These are phyloP conservation scores for Cladosporium sphaerospermum DNA, from an alignment of 2,329 filamentous ascomycete species.

Conservation along the genomic window DNA sequence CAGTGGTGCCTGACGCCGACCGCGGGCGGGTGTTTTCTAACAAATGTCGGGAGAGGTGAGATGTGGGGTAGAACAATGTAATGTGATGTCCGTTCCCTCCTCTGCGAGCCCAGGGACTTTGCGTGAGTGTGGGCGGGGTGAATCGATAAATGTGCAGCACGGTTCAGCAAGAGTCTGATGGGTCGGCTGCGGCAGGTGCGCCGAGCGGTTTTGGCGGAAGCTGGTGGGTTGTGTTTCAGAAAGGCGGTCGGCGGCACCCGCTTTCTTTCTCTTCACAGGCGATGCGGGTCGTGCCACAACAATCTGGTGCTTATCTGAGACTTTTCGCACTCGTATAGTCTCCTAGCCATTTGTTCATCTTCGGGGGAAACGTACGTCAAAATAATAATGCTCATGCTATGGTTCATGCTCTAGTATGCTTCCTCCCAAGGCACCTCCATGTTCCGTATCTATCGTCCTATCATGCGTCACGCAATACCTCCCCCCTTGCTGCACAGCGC, in stretches of 20 bases:
- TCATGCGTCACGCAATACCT: not conserved
- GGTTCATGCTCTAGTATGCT: not conserved
- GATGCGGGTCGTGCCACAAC: no score
- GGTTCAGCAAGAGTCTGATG: not conserved
- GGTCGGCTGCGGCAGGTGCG: no score
- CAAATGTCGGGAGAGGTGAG: not conserved
- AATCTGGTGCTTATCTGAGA: no score
- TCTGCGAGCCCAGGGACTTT: not conserved
- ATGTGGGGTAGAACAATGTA: not conserved
- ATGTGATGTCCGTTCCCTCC: not conserved
- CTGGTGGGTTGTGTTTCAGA: not conserved
- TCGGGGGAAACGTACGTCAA: not conserved
- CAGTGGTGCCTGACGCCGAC: constrained; percentile 2
- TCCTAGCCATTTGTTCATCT: no score
- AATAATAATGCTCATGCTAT: constrained; percentile 2
- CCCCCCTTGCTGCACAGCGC: not conserved
- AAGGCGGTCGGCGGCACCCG: no score
- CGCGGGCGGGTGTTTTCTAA: not conserved
- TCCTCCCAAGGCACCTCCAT: not conserved
- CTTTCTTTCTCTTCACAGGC: no score
- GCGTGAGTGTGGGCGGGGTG: not conserved
- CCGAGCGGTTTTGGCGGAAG: no score
- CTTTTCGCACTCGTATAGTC: no score
- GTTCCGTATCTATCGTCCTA: not conserved
- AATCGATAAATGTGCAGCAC: not conserved